Percentiles rank a stretch among this genome's conserved stretches.
These are phyloP conservation scores for Penicillium cinerascens DNA, from an alignment of 495 filamentous ascomycete genomes.

Conservation along the genomic window DNA sequence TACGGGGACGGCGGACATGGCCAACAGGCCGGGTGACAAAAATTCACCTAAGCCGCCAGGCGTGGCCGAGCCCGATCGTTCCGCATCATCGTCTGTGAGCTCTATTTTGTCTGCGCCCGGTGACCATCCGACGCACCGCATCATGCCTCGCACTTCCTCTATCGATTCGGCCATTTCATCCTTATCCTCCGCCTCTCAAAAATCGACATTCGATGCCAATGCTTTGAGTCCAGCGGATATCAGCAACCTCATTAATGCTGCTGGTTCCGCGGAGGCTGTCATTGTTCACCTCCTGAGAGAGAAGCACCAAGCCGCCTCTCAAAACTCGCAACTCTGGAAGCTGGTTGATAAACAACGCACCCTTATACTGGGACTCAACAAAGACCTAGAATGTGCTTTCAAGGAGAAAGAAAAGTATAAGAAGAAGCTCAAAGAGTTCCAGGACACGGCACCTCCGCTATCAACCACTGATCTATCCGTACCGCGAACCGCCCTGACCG, in stretches of 20 bases:
- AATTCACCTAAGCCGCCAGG: constrained; percentile 25
- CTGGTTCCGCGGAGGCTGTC: constrained; percentile 85
- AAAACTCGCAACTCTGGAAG: constrained; percentile 92
- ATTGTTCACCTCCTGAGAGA: constrained; percentile 87
- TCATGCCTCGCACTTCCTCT: constrained; percentile 76
- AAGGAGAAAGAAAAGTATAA: constrained; percentile 95
- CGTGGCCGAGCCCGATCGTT: constrained; percentile 27
- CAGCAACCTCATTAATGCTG: constrained; percentile 68
- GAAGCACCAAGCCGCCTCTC: constrained; percentile 80
- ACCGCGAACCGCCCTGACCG: constrained; percentile 5
- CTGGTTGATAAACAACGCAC: constrained; percentile 94
- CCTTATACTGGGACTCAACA: constrained; percentile 90
- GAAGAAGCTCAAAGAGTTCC: constrained; percentile 79
- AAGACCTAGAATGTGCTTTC: constrained; percentile 84
- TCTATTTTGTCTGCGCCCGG: constrained; percentile 30
- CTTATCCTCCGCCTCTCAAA: constrained; percentile 67
- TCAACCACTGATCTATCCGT: constrained; percentile 30
- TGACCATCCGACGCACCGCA: constrained; percentile 38
- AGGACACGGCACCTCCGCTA: constrained; percentile 48
- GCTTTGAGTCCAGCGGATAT: constrained; percentile 57
- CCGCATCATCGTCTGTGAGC: constrained; percentile 33
- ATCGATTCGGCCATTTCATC: constrained; percentile 94
- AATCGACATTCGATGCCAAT: constrained; percentile 57
- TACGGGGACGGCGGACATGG: constrained; percentile 20
- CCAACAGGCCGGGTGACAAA: constrained; percentile 14